phyloP scores from a whole-genome alignment of 352 stramenopile species.

The Phytophthora aleatoria region DNA sequence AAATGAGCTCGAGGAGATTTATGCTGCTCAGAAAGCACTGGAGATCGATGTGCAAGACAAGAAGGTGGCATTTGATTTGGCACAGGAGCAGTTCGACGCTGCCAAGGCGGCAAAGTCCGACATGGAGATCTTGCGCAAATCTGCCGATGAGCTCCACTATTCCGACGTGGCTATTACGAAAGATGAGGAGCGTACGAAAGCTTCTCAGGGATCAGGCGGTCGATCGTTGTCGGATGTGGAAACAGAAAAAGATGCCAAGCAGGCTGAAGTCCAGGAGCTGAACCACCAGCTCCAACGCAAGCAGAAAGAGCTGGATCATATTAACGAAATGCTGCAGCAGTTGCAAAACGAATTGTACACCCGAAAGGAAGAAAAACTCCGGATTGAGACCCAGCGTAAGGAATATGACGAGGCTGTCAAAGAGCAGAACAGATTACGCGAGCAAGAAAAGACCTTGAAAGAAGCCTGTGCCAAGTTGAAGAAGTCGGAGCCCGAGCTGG shows the following conservation, averaged over 20 bases:
- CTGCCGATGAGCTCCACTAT: slow-evolving; percentile 40
- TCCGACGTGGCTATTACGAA: slow-evolving; percentile 33
- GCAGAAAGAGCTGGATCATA: slow-evolving; percentile 50
- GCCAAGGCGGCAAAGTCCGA: slow-evolving; percentile 36
- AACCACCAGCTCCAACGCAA: slow-evolving; percentile 59
- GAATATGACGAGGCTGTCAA: slow-evolving; percentile 56
- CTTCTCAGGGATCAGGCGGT: slow-evolving; percentile 39
- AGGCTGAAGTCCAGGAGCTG: slow-evolving; percentile 52
- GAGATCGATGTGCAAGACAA: slow-evolving; percentile 65
- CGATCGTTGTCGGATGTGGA: slow-evolving; percentile 51
- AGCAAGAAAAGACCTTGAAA: slow-evolving; percentile 64
- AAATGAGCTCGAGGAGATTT: slow-evolving; percentile 54
- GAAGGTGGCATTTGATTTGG: slow-evolving; percentile 19
- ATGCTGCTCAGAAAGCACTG: slow-evolving; percentile 45
- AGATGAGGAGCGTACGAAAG: slow-evolving; percentile 48
- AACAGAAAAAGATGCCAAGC: slow-evolving; percentile 50
- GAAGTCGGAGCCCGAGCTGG: slow-evolving; percentile 44
- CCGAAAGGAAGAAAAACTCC: slow-evolving; percentile 60
- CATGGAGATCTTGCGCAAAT: slow-evolving; percentile 38
- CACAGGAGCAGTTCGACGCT: slow-evolving; percentile 42
- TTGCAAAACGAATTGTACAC: slow-evolving; percentile 69
- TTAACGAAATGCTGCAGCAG: slow-evolving; percentile 57
- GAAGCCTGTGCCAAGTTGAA: slow-evolving; percentile 46
- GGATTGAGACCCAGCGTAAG: slow-evolving; percentile 52
- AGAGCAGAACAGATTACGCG: slow-evolving; percentile 57